phyloP scores from a whole-genome alignment of 371 early-diverging fungal species.

The Mortierella sp. region DNA sequence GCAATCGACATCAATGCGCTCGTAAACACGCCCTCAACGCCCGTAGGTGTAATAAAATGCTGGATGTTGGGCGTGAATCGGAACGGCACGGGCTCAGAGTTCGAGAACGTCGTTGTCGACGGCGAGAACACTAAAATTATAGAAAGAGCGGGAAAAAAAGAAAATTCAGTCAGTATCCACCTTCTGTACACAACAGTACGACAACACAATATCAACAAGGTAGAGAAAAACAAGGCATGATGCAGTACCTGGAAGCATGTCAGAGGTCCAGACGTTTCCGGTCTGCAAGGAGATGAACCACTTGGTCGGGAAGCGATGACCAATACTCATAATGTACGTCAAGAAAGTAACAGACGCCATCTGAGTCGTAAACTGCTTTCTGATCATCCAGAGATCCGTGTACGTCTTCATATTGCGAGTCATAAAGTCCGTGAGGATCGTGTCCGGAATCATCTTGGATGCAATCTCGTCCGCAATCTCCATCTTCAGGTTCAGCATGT shows the following conservation, averaged over 20 bases:
- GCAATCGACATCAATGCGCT: conserved; percentile 86
- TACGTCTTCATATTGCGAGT: conserved; percentile 78
- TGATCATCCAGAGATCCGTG: conserved; percentile 92
- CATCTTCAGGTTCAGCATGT: conserved; percentile 80
- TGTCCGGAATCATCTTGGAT: conserved; percentile 83
- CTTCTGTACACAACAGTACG: background rate
- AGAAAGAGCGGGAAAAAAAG: background rate
- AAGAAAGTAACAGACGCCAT: conserved; percentile 91
- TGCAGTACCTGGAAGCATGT: conserved; percentile 78
- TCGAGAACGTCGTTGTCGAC: conserved; percentile 59
- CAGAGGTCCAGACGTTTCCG: conserved; percentile 87
- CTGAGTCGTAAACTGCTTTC: conserved; percentile 94
- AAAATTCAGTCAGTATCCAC: conserved; percentile 55
- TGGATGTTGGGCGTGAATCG: conserved; percentile 98
- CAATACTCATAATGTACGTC: conserved; percentile 90
- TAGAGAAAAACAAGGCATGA: conserved; percentile 19
- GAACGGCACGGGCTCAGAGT: conserved; percentile 94
- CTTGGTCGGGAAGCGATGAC: conserved; percentile 90
- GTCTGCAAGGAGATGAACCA: conserved; percentile 87
- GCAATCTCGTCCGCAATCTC: conserved; percentile 88
- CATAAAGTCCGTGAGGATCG: conserved; percentile 84
- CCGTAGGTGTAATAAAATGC: conserved; percentile 91
- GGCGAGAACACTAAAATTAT: conserved; percentile 42
- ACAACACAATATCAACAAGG: conserved; percentile 36
- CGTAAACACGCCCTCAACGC: conserved; percentile 93